Evolutionary conservation across 1,139 yeast genomes (phyloP), one percentile per base, ranked within the genome.

Genomic region (Suhomyces coccinellae): DNA sequence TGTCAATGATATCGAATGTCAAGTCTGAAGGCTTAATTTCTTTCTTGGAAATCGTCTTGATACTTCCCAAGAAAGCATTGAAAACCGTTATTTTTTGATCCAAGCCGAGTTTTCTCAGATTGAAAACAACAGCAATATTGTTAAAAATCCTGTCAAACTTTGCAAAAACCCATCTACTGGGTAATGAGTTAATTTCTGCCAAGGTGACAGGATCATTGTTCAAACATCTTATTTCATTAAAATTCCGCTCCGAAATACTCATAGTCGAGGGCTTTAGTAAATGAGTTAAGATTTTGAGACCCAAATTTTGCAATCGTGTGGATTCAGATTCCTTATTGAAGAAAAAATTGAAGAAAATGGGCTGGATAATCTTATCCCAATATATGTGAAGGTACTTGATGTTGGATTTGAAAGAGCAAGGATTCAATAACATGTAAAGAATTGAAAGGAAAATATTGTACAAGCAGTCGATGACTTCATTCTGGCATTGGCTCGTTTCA

Each of bases 281-380:
- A 30, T 60, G 58, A 6, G 49, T 49, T 33, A 70, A 48, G 1
- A 68, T 45, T 13, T 54, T 52, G 8, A 58, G 47, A 0, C 71
- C 75, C 50, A 64, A 54, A 22, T 56, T 61, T 46, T 66, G 61
- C 64, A 61, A 53, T 38, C 53, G 44, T 27, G 47, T 58, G n/a
- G 64, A 57, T 5, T 28, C 36, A 6, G 26, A 33, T 22, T 54
- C 61, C 40, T 61, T 61, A 35, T 58, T 62, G 55, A 73, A 71
- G 41, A 71, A 71, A 48, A 73, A 67, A 35, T 55, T 61, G 13
- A 56, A 36, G 30, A 73, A 51, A 0, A 67, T 57, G 1, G 72
- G 71, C 38, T 62, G 68, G 16, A 73, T 51, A 2, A 73, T 54
- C 39, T 59, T 65, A 44, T 71, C 77, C 78, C 78, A 73, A 36